Conservation (phyloP, 371 early-diverging fungal genomes). For the Phascolomyces articulosus region DNA sequence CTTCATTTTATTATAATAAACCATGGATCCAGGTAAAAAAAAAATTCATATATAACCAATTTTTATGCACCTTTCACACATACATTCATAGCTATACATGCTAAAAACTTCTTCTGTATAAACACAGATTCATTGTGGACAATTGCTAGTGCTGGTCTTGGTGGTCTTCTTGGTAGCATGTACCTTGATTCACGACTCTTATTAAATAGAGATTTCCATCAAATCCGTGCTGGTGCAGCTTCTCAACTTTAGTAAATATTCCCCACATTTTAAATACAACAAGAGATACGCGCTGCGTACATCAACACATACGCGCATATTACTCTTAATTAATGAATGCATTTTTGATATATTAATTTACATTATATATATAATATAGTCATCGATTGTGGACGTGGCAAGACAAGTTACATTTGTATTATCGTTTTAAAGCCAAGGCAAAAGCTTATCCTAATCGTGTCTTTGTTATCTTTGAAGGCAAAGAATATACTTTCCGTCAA, state of each 20-base stretch:
- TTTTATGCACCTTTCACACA: background rate
- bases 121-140: constrained; percentile 15
- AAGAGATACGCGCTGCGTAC: too few relatives aligned
- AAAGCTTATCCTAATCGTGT: constrained; percentile 21
- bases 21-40: constrained; percentile 21
- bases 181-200: constrained; percentile 33
- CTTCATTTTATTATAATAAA: background rate
- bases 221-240: constrained; percentile 23
- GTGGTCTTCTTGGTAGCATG: constrained; percentile 32
- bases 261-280: background rate
- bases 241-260: constrained; percentile 24
- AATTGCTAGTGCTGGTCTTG: constrained; percentile 29
- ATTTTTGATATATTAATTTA: background rate
- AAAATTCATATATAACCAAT: background rate
- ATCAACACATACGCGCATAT: background rate
- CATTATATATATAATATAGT: constrained; percentile 6
- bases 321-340: too few relatives aligned
- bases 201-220: constrained; percentile 28
- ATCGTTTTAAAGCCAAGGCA: constrained; percentile 31
- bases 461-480: constrained; percentile 34
- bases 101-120: too few relatives aligned
- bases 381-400: constrained; percentile 28
- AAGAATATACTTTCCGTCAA: constrained; percentile 28
- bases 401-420: constrained; percentile 28
- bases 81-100: too few relatives aligned